phyloP scores from a whole-genome alignment of 306 rosid genomes.

The Trifolium pratense region DNA sequence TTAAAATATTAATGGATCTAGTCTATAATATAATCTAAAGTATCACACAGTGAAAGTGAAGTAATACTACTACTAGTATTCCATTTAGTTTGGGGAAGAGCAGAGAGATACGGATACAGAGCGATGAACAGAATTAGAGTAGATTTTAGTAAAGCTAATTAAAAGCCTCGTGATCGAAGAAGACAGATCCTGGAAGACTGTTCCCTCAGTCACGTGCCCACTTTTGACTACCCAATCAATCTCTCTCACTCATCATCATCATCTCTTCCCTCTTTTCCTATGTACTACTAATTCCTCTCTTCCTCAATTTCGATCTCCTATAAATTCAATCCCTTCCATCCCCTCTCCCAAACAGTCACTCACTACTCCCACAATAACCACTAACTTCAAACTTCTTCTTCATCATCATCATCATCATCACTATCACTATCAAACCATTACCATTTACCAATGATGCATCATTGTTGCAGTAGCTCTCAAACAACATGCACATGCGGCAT shows the following conservation, averaged over 20 bases:
- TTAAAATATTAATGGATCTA: too few relatives aligned
- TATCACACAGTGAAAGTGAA: too few relatives aligned
- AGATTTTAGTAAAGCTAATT: neutral
- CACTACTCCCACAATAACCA: too few relatives aligned
- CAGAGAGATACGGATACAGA: slow-evolving; percentile 13
- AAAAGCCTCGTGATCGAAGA: slow-evolving; percentile 23
- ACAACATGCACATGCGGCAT: slow-evolving; percentile 64
- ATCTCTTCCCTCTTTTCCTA: slow-evolving; percentile 2
- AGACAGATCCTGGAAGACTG: slow-evolving; percentile 28
- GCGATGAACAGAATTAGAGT: neutral
- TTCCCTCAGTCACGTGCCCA: slow-evolving; percentile 27
- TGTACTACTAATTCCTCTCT: too few relatives aligned
- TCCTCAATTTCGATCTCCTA: too few relatives aligned
- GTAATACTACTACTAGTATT: neutral
- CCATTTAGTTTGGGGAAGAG: neutral
- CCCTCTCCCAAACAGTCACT: neutral
- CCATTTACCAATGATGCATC: too few relatives aligned
- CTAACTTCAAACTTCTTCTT: too few relatives aligned
- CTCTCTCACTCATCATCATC: neutral
- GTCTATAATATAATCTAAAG: too few relatives aligned
- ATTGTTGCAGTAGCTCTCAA: slow-evolving; percentile 57
- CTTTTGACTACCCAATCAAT: slow-evolving; percentile 26
- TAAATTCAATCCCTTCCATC: neutral
- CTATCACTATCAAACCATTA: neutral
- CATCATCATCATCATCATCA: too few relatives aligned